phyloP scores from a whole-genome alignment of 805 yeast species.

The Starmerella floris region DNA sequence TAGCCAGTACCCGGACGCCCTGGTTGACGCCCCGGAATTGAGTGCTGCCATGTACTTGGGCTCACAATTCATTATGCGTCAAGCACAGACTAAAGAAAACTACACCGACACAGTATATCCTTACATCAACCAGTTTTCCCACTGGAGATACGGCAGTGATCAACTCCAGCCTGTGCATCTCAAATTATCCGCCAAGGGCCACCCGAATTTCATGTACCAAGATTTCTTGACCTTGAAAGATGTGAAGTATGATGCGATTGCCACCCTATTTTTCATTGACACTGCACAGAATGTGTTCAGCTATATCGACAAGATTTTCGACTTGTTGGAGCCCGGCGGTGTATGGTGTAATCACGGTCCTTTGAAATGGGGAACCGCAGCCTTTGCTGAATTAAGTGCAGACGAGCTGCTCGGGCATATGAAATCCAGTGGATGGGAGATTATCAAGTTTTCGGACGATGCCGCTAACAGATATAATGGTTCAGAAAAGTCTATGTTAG shows the following conservation, averaged over 20 bases:
- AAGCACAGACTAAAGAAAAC: neutral
- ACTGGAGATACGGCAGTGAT: slow-evolving; percentile 37
- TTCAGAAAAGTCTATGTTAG: slow-evolving; percentile 24
- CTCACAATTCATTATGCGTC: slow-evolving; percentile 19
- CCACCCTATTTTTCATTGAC: slow-evolving; percentile 64
- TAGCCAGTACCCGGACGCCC: neutral
- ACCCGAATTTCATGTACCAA: slow-evolving; percentile 29
- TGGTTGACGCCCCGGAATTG: slow-evolving; percentile 61
- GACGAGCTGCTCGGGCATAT: slow-evolving; percentile 55
- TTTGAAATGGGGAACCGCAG: slow-evolving; percentile 78
- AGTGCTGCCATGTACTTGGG: slow-evolving; percentile 61
- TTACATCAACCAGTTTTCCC: slow-evolving; percentile 51
- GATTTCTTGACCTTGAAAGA: slow-evolving; percentile 40
- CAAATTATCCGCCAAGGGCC: neutral
- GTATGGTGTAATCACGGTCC: slow-evolving; percentile 91
- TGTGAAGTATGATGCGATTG: slow-evolving; percentile 31
- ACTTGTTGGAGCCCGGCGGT: slow-evolving; percentile 37
- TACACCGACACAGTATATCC: slow-evolving; percentile 23
- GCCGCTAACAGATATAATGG: slow-evolving; percentile 25
- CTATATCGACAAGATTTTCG: slow-evolving; percentile 54
- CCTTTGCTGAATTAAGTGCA: slow-evolving; percentile 50
- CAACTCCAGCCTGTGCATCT: slow-evolving; percentile 33
- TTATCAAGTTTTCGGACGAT: slow-evolving; percentile 21
- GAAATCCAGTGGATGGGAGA: slow-evolving; percentile 48
- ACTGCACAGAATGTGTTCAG: slow-evolving; percentile 79